Base-by-base conservation (phyloP, 495 filamentous ascomycete genomes). In the Neurospora sp. region DNA sequence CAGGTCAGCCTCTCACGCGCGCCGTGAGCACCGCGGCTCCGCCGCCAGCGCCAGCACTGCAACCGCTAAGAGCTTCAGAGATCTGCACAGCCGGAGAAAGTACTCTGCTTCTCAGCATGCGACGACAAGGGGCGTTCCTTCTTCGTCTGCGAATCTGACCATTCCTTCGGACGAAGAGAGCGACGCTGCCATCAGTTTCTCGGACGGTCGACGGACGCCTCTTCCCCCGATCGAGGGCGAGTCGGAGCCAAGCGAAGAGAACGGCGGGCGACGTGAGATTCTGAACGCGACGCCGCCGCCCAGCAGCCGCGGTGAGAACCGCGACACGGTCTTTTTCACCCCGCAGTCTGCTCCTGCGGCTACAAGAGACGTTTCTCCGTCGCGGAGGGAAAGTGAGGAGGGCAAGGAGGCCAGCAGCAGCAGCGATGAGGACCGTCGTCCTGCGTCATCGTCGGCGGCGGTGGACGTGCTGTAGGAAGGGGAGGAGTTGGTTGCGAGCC, bases 1-100 rank as follows among this genome's bases (percentile, higher is more conserved):
- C 31, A 73, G 76, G 22, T 76, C 78, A 3, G 74, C 78, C 20
- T 71, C 74, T 4, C 80, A 81, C 35, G 71, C 72, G 6, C 77
- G 72, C 68, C 79, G 80, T 16, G 79, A 83, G 40, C 83, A 87
- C 41, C 85, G 85, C n/a, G 85, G 77, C 16, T 88, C 87, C 0
- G 83, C 82, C 40, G 84, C 87, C 48, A 89, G 87, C 71, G 83
- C 83, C 8, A 88, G 85, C 77, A 88, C 86, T 2, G 85, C 87
- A 38, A 89, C 87, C 3, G 87, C 86, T 18, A 79, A 82, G 65
- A 88, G 86, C 72, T 88, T 89, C 73, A 80, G 85, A 40, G 85
- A 87, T 10, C 76, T 88, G 40, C 85, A 88, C 74, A 80, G 35
- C 35, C 35, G 35, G 35, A 37, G 84, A 39, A 86, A 84, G 72